phyloP scores from a whole-genome alignment of 1,284 basidiomycete species.

The Apiotrichum akiyoshidainum region DNA sequence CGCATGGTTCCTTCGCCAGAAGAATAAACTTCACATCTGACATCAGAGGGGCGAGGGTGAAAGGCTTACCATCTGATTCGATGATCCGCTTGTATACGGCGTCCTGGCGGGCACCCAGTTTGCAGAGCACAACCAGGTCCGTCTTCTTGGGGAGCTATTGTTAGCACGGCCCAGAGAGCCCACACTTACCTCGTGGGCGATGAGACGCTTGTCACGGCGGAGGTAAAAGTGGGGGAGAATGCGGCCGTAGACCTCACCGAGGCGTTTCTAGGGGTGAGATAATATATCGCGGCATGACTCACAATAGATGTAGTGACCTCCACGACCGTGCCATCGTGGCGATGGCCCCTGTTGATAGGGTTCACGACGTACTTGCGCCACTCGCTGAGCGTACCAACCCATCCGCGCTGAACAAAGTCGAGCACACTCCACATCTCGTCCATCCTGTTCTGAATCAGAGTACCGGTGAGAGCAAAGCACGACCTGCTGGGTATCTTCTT shows the following conservation, averaged over 20 bases:
- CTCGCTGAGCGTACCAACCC: conserved; percentile 45
- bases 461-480: conserved; percentile 44
- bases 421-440: conserved; percentile 55
- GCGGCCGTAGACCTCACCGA: conserved; percentile 33
- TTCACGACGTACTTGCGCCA: conserved; percentile 47
- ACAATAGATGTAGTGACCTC: conserved; percentile 46
- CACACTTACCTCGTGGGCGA: conserved; percentile 45
- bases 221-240: conserved; percentile 54
- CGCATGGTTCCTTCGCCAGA: conserved; percentile 49
- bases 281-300: conserved; percentile 1
- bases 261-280: conserved; percentile 9
- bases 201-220: conserved; percentile 52
- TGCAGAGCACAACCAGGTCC: conserved; percentile 55
- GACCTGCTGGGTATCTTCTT: conserved; percentile 43
- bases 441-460: conserved; percentile 53
- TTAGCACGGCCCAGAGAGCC: not conserved
- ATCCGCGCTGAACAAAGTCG: conserved; percentile 48
- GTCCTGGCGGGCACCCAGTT: conserved; percentile 50
- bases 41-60: accelerated
- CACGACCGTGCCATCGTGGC: conserved; percentile 45
- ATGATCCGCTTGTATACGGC: conserved; percentile 50
- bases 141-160: conserved; percentile 53
- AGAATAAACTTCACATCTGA: conserved; percentile 51
- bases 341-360: conserved; percentile 50
- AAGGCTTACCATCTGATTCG: conserved; percentile 34